phyloP scores from a whole-genome alignment of 2,329 filamentous ascomycete genomes.

The Phaeoacremonium minimum region DNA sequence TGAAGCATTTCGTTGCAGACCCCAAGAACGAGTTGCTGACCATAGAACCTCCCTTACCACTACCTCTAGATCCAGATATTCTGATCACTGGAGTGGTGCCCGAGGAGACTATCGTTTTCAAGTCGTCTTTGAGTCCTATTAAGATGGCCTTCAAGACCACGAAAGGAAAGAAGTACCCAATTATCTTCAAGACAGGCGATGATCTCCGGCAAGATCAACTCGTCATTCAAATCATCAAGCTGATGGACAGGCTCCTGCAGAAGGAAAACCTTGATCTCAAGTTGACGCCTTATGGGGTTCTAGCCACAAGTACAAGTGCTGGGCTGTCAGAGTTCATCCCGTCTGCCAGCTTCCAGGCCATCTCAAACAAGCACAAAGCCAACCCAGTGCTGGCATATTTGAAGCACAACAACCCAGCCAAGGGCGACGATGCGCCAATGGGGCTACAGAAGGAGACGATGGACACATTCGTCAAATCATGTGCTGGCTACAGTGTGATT shows the following conservation, averaged over 20 bases:
- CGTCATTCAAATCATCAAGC: conserved; percentile 92
- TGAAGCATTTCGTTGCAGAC: conserved; percentile 82
- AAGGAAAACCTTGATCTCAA: conserved; percentile 97
- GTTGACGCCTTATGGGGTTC: conserved; percentile 90
- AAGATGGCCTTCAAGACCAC: conserved; percentile 86
- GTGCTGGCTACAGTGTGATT: conserved; percentile 96
- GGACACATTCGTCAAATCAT: conserved; percentile 93
- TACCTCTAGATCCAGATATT: conserved; percentile 84
- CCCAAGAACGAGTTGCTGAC: conserved; percentile 81
- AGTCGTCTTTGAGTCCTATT: conserved; percentile 88
- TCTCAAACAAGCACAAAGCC: conserved; percentile 74
- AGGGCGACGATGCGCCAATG: conserved; percentile 74
- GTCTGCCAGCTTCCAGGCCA: conserved; percentile 77
- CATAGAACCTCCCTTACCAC: conserved; percentile 81
- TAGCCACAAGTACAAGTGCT: conserved; percentile 84
- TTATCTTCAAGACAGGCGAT: conserved; percentile 97
- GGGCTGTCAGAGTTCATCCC: conserved; percentile 93
- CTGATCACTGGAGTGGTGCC: conserved; percentile 75
- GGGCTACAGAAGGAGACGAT: conserved; percentile 89
- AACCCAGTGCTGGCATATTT: conserved; percentile 78
- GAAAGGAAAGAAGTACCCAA: conserved; percentile 73
- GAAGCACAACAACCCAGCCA: conserved; percentile 82
- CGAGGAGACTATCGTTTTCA: conserved; percentile 88
- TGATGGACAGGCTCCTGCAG: conserved; percentile 93
- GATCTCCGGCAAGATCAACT: conserved; percentile 95